Base-by-base conservation (phyloP, 768 basidiomycete species). In the Mrakia frigida region DNA sequence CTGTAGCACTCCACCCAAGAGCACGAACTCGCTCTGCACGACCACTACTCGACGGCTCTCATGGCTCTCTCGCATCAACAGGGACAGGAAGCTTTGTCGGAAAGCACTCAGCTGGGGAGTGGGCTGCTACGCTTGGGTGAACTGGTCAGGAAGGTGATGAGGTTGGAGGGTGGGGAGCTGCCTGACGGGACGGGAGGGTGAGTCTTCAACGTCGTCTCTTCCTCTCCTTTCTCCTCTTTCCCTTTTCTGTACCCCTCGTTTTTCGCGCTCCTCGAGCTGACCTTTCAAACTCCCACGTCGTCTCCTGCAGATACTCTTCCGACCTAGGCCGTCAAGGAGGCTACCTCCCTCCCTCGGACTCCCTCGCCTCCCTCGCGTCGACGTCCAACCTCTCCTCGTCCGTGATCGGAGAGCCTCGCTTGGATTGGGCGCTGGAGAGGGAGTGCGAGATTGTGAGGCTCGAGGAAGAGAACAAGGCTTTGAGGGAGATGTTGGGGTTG, bases 371-470 rank as follows among this genome's bases (percentile, higher is more conserved):
- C 67, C 52, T 56, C 39, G 53, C 72, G 18, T 50, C 71, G 5
- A 46, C 53, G 1, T 43, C 68, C 69, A 52, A 63, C 67, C 7
- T 39, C 68, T 31, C 41, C 50, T 52, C 74, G n/a, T 50, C 63
- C n/a, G 13, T 41, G 37, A 65, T 70, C 46, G 77, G 73, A 21
- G 73, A 78, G 6, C 18, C 60, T 1, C 52, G 67, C n/a, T 71
- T 80, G 78, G 94, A 98, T 83, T 98, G 96, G 92, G 90, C 92
- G 2, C 79, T 90, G 76, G 92, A 93, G 82, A 88, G 97, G 78
- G 96, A 98, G 82, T 84, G 85, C 78, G 97, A 98, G 84, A 92
- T 99, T 72, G 81, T 87, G 14, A 87, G 94, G 69, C 84, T 99
- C 60, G 90, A 91, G 82, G 85, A 85, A 70, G 96, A 98, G 84